Percentiles rank a stretch among this genome's conserved stretches.
Conservation (phyloP, 2,329 filamentous ascomycete species). For the Venturia effusa region DNA sequence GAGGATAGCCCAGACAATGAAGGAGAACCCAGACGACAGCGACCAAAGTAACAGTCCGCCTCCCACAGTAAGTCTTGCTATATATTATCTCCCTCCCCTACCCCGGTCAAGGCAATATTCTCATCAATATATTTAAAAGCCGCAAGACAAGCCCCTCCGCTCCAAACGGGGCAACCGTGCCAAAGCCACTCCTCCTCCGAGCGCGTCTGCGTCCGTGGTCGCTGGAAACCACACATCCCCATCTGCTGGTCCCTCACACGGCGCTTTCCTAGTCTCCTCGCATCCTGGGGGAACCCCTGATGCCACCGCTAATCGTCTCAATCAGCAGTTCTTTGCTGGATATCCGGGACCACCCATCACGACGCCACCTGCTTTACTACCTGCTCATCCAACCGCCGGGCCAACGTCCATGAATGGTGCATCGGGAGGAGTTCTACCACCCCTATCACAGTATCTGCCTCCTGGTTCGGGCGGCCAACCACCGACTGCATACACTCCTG, state of each 20-base stretch:
- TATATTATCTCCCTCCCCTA: slow-evolving; percentile 4
- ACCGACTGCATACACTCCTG: slow-evolving; percentile 1
- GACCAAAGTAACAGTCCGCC: slow-evolving; percentile 72
- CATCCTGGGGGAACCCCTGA: neutral
- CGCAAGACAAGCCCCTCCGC: slow-evolving; percentile 66
- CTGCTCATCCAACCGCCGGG: neutral
- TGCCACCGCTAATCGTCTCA: slow-evolving; percentile 1
- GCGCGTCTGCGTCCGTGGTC: slow-evolving; percentile 12
- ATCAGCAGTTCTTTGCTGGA: neutral
- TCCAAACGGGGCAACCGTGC: slow-evolving; percentile 59
- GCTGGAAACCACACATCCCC: slow-evolving; percentile 13
- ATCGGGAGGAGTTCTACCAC: neutral
- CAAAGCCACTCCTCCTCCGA: slow-evolving; percentile 22
- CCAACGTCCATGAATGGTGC: slow-evolving; percentile 2
- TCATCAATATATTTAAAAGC: slow-evolving; percentile 33
- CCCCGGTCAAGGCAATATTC: slow-evolving; percentile 9
- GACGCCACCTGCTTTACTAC: neutral
- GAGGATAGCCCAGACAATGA: slow-evolving; percentile 36
- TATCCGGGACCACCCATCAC: neutral
- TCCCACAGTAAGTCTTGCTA: slow-evolving; percentile 50
- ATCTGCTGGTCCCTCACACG: neutral
- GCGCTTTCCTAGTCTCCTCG: slow-evolving; percentile 1
- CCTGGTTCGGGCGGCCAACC: neutral
- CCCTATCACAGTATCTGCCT: neutral
- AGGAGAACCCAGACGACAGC: slow-evolving; percentile 46